Percentiles rank a stretch among this genome's conserved stretches.
phyloP scores from a whole-genome alignment of 192 early-diverging fungal species.

The Backusella australiensis region DNA sequence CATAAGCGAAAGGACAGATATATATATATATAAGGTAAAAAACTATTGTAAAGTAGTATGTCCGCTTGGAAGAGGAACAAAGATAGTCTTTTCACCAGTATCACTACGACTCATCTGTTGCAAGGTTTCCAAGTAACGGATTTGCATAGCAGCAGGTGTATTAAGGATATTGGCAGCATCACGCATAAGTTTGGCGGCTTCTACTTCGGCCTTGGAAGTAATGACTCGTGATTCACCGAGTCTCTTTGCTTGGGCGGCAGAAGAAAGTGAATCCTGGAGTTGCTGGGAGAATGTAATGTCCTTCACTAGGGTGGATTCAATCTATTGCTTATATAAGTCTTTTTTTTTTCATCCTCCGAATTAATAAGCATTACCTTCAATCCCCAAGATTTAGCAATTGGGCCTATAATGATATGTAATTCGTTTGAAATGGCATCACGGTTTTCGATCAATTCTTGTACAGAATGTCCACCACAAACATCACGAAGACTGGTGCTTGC shows the following conservation, averaged over 20 bases:
- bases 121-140: constrained; percentile 88
- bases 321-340: constrained; percentile 16
- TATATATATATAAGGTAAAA: not conserved
- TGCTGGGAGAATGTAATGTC: constrained; percentile 76
- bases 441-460: constrained; percentile 90
- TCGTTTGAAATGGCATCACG: constrained; percentile 81
- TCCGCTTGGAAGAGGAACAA: constrained; percentile 51
- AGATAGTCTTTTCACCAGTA: constrained; percentile 70
- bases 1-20: not conserved
- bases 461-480: constrained; percentile 71
- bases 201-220: constrained; percentile 76
- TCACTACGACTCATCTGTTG: constrained; percentile 67
- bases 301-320: constrained; percentile 84
- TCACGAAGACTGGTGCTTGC: constrained; percentile 87
- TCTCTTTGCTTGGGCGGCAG: constrained; percentile 85
- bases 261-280: constrained; percentile 78
- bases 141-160: constrained; percentile 67
- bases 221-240: constrained; percentile 90
- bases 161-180: constrained; percentile 92
- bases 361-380: constrained; percentile 51
- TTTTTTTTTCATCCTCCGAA: not conserved
- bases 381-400: constrained; percentile 75
- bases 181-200: constrained; percentile 83
- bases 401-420: constrained; percentile 82
- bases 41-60: not conserved